A percentile compares a stretch with the other conserved stretches of the same genome.
phyloP scores from a whole-genome alignment of 805 yeast genomes.

The Tetrapisispora nanseiensis region DNA sequence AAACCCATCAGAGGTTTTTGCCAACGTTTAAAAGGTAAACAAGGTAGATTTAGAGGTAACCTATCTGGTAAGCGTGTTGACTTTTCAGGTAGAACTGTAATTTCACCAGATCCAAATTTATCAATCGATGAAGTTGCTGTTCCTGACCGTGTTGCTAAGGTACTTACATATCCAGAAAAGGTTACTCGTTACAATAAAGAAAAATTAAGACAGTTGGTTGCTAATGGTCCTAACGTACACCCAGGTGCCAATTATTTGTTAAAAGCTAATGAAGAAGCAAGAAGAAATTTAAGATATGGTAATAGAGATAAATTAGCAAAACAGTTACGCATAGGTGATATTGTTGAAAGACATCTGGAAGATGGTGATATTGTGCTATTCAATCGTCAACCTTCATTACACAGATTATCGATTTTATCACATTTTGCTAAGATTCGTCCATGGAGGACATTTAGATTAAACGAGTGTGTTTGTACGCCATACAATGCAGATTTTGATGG shows the following conservation, averaged over 20 bases:
- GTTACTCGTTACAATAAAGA: slow-evolving; percentile 80
- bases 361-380: slow-evolving; percentile 94
- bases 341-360: slow-evolving; percentile 92
- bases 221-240: slow-evolving; percentile 78
- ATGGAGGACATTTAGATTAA: slow-evolving; percentile 93
- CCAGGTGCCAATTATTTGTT: slow-evolving; percentile 95
- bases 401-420: slow-evolving; percentile 83
- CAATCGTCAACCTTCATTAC: slow-evolving; percentile 96
- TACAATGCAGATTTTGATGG: slow-evolving; percentile 99
- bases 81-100: slow-evolving; percentile 95
- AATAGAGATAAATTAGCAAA: slow-evolving; percentile 71
- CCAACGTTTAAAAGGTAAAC: slow-evolving; percentile 95
- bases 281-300: slow-evolving; percentile 84
- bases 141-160: slow-evolving; percentile 93
- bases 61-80: slow-evolving; percentile 97
- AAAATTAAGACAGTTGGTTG: slow-evolving; percentile 62
- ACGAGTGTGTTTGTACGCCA: slow-evolving; percentile 98
- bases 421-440: slow-evolving; percentile 96
- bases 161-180: slow-evolving; percentile 90
- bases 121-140: slow-evolving; percentile 96
- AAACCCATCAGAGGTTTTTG: slow-evolving; percentile 88
- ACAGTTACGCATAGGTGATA: slow-evolving; percentile 73
- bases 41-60: slow-evolving; percentile 97
- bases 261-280: slow-evolving; percentile 73
- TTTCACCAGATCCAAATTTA: slow-evolving; percentile 96